These are phyloP conservation scores for Penicillium brasilianum DNA, from an alignment of 2,329 filamentous ascomycete genomes.

Conservation along the genomic window DNA sequence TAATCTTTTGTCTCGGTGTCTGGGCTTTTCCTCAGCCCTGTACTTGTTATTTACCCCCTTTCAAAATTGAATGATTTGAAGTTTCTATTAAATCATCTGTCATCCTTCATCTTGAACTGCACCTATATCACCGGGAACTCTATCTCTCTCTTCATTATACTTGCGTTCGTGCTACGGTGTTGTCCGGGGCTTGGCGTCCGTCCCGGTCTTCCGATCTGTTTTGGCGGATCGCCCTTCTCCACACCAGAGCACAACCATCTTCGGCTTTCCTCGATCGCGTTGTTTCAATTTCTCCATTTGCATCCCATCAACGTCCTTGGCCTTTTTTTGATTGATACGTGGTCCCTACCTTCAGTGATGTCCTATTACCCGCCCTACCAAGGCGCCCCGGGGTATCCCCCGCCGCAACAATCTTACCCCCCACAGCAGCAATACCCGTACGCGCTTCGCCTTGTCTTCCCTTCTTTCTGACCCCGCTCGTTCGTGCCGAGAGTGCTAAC, in stretches of 20 bases:
- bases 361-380: constrained; percentile 68
- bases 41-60: neutral
- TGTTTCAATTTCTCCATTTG: constrained; percentile 7
- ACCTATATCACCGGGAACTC: neutral
- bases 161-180: neutral
- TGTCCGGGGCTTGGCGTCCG: constrained; percentile 23
- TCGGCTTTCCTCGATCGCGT: constrained; percentile 15
- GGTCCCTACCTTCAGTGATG: constrained; percentile 51
- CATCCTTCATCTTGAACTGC: neutral
- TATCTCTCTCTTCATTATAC: neutral
- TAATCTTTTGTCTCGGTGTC: neutral
- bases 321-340: constrained; percentile 17
- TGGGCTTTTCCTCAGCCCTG: neutral
- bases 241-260: constrained; percentile 21
- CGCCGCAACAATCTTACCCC: constrained; percentile 49
- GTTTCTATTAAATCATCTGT: neutral
- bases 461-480: constrained; percentile 6
- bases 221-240: constrained; percentile 30
- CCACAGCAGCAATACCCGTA: constrained; percentile 50
- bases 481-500: neutral
- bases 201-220: constrained; percentile 29
- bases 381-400: constrained; percentile 62
- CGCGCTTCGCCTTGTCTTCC: constrained; percentile 29
- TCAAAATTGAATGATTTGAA: neutral
- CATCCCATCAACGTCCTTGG: neutral